Evolutionary conservation across 208 protist species (phyloP), one percentile per base, ranked within the genome.

Genomic region (Novymonas esmeraldas): DNA sequence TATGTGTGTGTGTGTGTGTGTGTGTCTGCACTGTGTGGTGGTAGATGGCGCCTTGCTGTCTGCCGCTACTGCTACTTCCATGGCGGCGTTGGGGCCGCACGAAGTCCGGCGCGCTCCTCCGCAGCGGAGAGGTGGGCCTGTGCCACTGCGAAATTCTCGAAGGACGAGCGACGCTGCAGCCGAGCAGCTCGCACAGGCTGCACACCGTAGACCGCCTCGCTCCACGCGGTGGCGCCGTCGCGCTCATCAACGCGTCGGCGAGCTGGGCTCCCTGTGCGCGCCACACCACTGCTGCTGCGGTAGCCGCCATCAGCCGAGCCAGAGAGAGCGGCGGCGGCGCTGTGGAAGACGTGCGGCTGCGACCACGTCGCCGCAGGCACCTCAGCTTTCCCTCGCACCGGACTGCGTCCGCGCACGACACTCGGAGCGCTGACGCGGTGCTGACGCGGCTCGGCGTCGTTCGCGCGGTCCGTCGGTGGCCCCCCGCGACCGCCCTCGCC

Each of bases 121-220:
- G 54, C 69, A 31, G 50, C 52, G 24, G 42, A 64, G 24, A 61
- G 36, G 46, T 10, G 62, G 2, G 54, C 60, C 34, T 69, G 69
- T 1, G 61, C 69, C 16, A 49, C 45, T 22, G 52, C 51, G n/a
- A 68, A 68, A 44, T 67, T 67, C 13, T 57, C 52, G 28, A 68
- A 63, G 4, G 69, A 68, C 9, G 67, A 64, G 5, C 59, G 29
- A 46, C 51, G 51, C 20, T 36, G 46, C 14, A 11, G 31, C 24
- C 42, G 56, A 41, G 41, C 42, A 52, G 51, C 39, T 51, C 39
- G 26, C 38, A 20, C 0, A 10, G 54, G 14, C 13, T 5, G 16
- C 31, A 26, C 29, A 6, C 51, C 6, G 31, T 39, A 14, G 7
- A 13, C n/a, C 20, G 51, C 28, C 11, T 39, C 6, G 31, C 9